Evolutionary conservation across 1,139 yeast genomes (phyloP), one percentile per base, ranked within the genome.

Genomic region (Meyerozyma carpophila): DNA sequence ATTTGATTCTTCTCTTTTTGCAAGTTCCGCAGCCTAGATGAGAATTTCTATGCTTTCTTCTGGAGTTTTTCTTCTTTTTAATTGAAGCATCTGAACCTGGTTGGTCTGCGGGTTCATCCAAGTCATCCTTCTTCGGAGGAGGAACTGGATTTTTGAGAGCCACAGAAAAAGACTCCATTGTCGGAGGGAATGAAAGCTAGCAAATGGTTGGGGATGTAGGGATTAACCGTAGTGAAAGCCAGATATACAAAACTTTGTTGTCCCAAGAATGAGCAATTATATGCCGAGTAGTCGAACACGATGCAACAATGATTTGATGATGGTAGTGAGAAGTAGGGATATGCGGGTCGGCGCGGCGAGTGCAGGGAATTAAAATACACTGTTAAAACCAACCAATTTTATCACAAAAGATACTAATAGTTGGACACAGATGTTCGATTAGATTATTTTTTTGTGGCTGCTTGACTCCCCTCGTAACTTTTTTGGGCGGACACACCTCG

Each of bases 1-100:
- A 82, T 56, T 82, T 82, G 56, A 82, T 80, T 47, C 87, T 65
- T 48, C 87, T 71, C 51, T 78, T 74, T 53, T 82, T 81, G 62
- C 88, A 82, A 34, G 84, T 81, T 5, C 81, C 80, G 62, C 88
- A 82, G 28, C 84, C 82, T 44, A 63, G 68, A 55, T 81, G 85
- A 14, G 84, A 78, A 60, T 81, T 81, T 47, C 82, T 68, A 59
- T 81, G 87, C 47, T 79, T 76, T 50, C 85, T 62, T 53, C 87
- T 66, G 21, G 79, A 71, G 51, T 73, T 75, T 51, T 75, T 73
- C 16, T 31, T 71, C 52, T 56, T 64, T 51, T 49, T 54, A 32
- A 43, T 43, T 32, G 36, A 21, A 9, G 34, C n/a, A 11, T 45
- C 44, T 21, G 18, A 25, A 8, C 39, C 40, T 18, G 38, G 41